Evolutionary conservation across 495 filamentous ascomycete genomes (phyloP).

Genomic region (Podospora bellae-mahoneyi): DNA sequence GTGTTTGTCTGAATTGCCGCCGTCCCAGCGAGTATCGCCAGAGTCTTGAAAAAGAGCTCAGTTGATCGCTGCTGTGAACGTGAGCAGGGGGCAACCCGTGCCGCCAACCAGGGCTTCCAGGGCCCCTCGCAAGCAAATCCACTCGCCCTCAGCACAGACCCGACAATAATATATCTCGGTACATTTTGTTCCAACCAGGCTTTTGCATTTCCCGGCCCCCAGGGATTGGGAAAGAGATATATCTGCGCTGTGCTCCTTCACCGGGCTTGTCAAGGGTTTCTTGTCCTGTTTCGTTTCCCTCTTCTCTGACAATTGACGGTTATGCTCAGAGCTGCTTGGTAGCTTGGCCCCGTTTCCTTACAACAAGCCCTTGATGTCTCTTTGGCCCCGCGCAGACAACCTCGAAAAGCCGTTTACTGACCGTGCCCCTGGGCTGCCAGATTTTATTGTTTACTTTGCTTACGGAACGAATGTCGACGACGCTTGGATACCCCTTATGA

Average conservation of each 20-base stretch:
- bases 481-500: constrained; percentile 4
- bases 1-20: constrained; percentile 13
- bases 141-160: constrained; percentile 9
- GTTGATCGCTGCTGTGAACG: not conserved
- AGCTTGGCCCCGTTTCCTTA: not conserved
- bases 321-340: not conserved
- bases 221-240: not conserved
- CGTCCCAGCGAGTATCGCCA: constrained; percentile 1
- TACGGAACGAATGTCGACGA: constrained; percentile 17
- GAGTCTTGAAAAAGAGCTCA: not conserved
- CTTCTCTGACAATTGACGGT: not conserved
- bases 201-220: constrained; percentile 4
- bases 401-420: constrained; percentile 14
- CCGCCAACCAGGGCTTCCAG: constrained; percentile 7
- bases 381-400: constrained; percentile 15
- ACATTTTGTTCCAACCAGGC: constrained; percentile 12
- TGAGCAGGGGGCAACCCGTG: constrained; percentile 9
- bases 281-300: not conserved
- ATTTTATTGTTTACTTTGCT: constrained; percentile 9
- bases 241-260: constrained; percentile 1
- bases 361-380: not conserved
- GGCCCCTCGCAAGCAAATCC: not conserved
- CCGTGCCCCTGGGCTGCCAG: constrained; percentile 1
- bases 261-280: not conserved
- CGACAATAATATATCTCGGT: constrained; percentile 1